phyloP scores from a whole-genome alignment of 495 filamentous ascomycete species.

The Hypoxylon rickii region DNA sequence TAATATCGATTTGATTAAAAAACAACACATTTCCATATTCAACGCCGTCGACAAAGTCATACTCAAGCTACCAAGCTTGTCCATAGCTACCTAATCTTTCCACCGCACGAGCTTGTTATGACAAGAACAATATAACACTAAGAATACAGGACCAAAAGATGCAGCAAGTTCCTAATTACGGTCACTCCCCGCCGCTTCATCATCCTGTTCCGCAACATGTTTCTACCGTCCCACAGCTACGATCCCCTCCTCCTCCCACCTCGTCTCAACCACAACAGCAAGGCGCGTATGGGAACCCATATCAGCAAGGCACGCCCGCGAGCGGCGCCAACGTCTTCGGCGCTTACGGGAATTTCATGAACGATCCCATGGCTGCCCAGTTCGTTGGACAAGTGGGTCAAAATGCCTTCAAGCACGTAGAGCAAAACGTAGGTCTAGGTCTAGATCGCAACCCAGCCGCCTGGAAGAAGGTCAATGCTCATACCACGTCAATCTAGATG shows the following conservation, averaged over 20 bases:
- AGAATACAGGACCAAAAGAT: too few species aligned
- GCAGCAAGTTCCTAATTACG: slow-evolving; percentile 82
- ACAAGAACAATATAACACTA: background rate
- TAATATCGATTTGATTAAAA: background rate
- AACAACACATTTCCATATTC: slow-evolving; percentile 48
- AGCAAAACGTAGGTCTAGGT: slow-evolving; percentile 73
- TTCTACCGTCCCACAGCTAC: slow-evolving; percentile 96
- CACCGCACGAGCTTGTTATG: too few species aligned
- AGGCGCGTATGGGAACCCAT: slow-evolving; percentile 76
- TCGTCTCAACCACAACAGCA: slow-evolving; percentile 71
- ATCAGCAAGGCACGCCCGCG: slow-evolving; percentile 61
- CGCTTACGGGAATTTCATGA: slow-evolving; percentile 85
- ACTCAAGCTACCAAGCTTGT: background rate
- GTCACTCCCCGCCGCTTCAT: slow-evolving; percentile 93
- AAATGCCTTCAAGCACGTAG: slow-evolving; percentile 84
- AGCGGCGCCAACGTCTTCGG: slow-evolving; percentile 63
- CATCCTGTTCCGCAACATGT: slow-evolving; percentile 98
- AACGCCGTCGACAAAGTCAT: slow-evolving; percentile 10
- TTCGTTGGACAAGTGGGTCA: slow-evolving; percentile 95
- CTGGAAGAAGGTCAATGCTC: background rate
- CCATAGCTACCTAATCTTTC: too few species aligned
- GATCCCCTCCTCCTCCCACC: slow-evolving; percentile 86
- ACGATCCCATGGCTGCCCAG: slow-evolving; percentile 87
- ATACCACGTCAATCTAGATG: slow-evolving; percentile 58
- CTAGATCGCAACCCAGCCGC: background rate